Percentiles rank a stretch among this genome's conserved stretches.
phyloP scores from a whole-genome alignment of 176 grass and related monocot species.

The sorghum (Sorghum bicolor) region Sorghum_bicolor_NCBIv3 NC_012875.2:25956501-25957000 shows the following conservation, averaged over 20 bases:
- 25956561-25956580: slow-evolving; percentile 13
- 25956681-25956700: not conserved
- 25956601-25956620: slow-evolving; percentile 24
- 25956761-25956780: not conserved
- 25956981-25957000: not conserved
- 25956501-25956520: not conserved
- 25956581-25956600: slow-evolving; percentile 19
- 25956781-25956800: not conserved
- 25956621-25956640: slow-evolving; percentile 27
- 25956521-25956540: not conserved
- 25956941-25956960: not conserved
- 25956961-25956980: not conserved
- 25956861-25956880: not conserved
- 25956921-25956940: slow-evolving; percentile 1
- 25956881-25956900: not conserved
- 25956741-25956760: not conserved
- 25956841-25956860: not conserved
- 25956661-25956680: slow-evolving; percentile 5
- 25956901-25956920: not conserved
- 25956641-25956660: slow-evolving; percentile 3
- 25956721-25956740: not conserved
- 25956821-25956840: not conserved
- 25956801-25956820: not conserved
- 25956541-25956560: not conserved
- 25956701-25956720: slow-evolving; percentile 3